phyloP scores from a whole-genome alignment of 192 early-diverging fungal species.

The Linnemannia elongata region DNA sequence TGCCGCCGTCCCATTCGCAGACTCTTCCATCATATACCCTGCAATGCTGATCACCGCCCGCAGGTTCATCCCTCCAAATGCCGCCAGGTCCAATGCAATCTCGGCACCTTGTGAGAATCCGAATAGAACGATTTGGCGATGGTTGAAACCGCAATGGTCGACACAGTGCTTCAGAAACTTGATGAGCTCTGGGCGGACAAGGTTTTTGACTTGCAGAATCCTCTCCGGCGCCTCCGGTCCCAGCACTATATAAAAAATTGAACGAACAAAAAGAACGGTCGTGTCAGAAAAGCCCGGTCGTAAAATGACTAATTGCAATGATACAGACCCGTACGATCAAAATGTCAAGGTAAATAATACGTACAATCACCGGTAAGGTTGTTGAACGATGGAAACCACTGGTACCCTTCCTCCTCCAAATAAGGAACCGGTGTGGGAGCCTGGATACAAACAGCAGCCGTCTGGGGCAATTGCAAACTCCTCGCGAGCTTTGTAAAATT shows the following conservation, averaged over 20 bases:
- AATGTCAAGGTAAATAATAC: constrained; percentile 11
- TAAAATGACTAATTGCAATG: not conserved
- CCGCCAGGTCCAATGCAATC: constrained; percentile 73
- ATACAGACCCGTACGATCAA: not conserved
- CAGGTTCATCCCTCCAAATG: constrained; percentile 65
- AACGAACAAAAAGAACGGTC: not conserved
- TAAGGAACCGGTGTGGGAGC: constrained; percentile 74
- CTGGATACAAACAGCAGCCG: constrained; percentile 70
- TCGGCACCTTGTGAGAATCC: constrained; percentile 84
- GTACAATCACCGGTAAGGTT: constrained; percentile 64
- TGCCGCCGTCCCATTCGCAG: constrained; percentile 39
- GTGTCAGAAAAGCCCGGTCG: not conserved
- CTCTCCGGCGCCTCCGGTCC: constrained; percentile 54
- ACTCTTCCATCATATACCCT: constrained; percentile 68
- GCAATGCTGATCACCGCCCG: constrained; percentile 73
- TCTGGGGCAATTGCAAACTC: constrained; percentile 77
- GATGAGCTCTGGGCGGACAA: constrained; percentile 60
- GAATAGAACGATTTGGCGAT: constrained; percentile 70
- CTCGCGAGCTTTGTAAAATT: constrained; percentile 70
- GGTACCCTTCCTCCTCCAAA: constrained; percentile 67
- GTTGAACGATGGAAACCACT: constrained; percentile 79
- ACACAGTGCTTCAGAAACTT: constrained; percentile 63
- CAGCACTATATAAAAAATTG: constrained; percentile 38
- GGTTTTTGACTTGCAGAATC: constrained; percentile 56
- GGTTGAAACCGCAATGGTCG: constrained; percentile 57